These are phyloP conservation scores for Mycena galopus DNA, from an alignment of 768 basidiomycete species.

Conservation along the genomic window DNA sequence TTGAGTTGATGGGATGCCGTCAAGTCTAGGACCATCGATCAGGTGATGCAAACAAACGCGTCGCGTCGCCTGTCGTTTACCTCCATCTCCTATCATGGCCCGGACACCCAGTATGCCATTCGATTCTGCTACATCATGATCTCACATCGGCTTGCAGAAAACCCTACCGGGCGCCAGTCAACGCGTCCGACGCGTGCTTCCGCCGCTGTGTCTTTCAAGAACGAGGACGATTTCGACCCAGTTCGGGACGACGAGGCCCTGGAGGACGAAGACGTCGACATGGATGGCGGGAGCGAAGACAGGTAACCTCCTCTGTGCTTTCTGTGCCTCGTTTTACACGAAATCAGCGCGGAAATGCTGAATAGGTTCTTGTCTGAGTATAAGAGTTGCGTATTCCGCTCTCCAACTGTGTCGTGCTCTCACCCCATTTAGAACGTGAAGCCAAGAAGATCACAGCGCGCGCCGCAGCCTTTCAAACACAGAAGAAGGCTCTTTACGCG, in stretches of 20 bases:
- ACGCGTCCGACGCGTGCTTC: slow-evolving; percentile 38
- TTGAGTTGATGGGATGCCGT: too few species aligned
- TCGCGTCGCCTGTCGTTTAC: slow-evolving; percentile 29
- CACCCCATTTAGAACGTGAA: slow-evolving; percentile 42
- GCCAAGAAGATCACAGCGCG: slow-evolving; percentile 44
- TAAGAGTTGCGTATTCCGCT: slow-evolving; percentile 34
- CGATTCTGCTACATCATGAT: neutral
- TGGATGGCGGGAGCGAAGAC: slow-evolving; percentile 35
- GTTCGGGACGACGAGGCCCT: slow-evolving; percentile 32
- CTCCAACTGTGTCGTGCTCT: neutral
- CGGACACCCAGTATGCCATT: slow-evolving; percentile 40
- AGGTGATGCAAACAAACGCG: slow-evolving; percentile 36
- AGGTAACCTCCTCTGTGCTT: slow-evolving; percentile 7
- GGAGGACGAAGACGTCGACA: slow-evolving; percentile 32
- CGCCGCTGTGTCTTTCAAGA: slow-evolving; percentile 36
- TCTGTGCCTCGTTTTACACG: slow-evolving; percentile 6
- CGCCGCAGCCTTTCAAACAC: slow-evolving; percentile 42
- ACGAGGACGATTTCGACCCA: slow-evolving; percentile 38
- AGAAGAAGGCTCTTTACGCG: slow-evolving; percentile 51
- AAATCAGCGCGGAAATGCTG: slow-evolving; percentile 31
- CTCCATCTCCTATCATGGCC: slow-evolving; percentile 43
- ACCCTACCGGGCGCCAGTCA: slow-evolving; percentile 23
- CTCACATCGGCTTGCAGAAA: neutral
- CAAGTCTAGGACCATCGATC: too few species aligned
- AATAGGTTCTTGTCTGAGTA: slow-evolving; percentile 30